Evolutionary conservation across 768 basidiomycete genomes (phyloP), one percentile per base, ranked within the genome.

Genomic region (Agaricus blazei): DNA sequence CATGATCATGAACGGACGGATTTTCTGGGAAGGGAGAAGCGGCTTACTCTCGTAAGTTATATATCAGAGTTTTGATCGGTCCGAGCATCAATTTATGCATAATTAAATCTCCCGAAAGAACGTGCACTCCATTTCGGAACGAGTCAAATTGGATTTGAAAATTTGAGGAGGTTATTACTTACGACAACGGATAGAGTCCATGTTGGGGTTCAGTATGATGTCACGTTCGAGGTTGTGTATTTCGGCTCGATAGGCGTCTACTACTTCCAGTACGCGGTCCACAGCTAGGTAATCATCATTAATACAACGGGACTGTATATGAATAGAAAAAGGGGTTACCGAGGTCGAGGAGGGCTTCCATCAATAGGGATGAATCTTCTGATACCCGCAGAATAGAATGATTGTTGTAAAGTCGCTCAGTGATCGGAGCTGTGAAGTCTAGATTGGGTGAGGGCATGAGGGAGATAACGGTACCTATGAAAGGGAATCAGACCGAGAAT

Each of bases 81-180:
- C 84, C 81, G 4, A 88, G 74, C 3, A 87, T 87, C 15, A 86
- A 78, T 63, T 86, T 88, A 65, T 85, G 84, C 58, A 87, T 70
- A 50, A 83, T 83, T 9, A 89, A 73, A 62, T 90, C 85, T 11
- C 85, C 86, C 31, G 84, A 85, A 11, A 88, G 71, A 52, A 90
- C 84, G 64, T 90, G 87, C 51, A 89, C 86, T 86, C 34, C 11
- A 47, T 48, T 43, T 41, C 46, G 24, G 29, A 34, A 31, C n/a
- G 14, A 53, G 31, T 52, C 41, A 7, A 27, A n/a, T 14, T 45
- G 48, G 38, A 19, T 47, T 38, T 27, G 34, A 34, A 11, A 23
- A 50, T 19, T 37, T 12, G 44, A 51, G 45, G 9, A 47, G 14
- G 24, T 29, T 4, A 26, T 24, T 19, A 68, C 83, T 45, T 62